phyloP scores from a whole-genome alignment of 768 basidiomycete genomes.

The Termitomyces titanicus region DNA sequence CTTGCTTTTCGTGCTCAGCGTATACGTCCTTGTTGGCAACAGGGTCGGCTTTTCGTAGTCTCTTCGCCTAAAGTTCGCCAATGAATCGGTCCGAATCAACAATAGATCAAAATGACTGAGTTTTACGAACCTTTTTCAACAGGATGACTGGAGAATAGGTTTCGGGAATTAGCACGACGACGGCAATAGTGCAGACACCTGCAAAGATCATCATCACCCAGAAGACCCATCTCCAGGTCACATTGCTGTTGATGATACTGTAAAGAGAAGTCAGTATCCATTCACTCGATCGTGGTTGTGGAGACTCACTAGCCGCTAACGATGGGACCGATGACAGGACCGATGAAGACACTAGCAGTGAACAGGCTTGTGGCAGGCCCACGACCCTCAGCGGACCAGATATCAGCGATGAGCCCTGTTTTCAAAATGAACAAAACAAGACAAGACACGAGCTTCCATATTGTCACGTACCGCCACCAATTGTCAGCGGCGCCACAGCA shows the following conservation, averaged over 20 bases:
- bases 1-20: constrained; percentile 56
- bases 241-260: constrained; percentile 43
- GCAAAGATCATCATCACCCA: constrained; percentile 71
- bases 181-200: constrained; percentile 42
- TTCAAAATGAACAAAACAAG: not conserved
- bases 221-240: constrained; percentile 65
- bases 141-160: constrained; percentile 66
- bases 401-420: constrained; percentile 52
- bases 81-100: not conserved
- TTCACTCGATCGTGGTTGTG: not conserved
- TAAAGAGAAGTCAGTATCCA: not conserved
- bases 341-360: constrained; percentile 58
- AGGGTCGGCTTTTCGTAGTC: constrained; percentile 47
- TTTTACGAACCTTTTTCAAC: constrained; percentile 31
- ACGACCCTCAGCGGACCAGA: constrained; percentile 48
- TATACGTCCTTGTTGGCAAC: constrained; percentile 39
- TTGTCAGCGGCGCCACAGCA: constrained; percentile 56
- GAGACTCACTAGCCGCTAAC: constrained; percentile 53
- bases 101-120: not conserved
- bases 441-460: not conserved
- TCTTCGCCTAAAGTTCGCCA: constrained; percentile 29
- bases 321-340: constrained; percentile 62
- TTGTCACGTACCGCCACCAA: constrained; percentile 40
- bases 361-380: constrained; percentile 58
- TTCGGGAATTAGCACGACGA: constrained; percentile 52